A percentile compares a stretch with the other conserved stretches of the same genome.
phyloP scores from a whole-genome alignment of 2,329 filamentous ascomycete genomes.

The Aspergillus phoenicis region DNA sequence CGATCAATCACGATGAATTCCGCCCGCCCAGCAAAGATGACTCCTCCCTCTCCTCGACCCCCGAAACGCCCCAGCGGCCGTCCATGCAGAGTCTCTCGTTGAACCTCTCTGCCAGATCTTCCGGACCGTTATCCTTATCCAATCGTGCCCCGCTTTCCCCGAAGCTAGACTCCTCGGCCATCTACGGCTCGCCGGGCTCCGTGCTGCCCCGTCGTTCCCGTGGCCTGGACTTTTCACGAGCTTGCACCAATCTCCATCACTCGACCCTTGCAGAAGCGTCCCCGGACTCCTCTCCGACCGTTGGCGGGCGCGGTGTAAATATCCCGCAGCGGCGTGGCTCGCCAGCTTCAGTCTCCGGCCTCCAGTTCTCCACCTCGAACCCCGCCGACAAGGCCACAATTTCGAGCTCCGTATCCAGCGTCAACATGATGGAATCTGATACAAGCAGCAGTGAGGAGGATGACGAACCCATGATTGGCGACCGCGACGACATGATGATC shows the following conservation, averaged over 20 bases:
- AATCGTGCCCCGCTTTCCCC: constrained; percentile 75
- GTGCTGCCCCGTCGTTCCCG: constrained; percentile 86
- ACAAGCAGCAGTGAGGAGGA: constrained; percentile 71
- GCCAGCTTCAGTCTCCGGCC: constrained; percentile 60
- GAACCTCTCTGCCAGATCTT: constrained; percentile 63
- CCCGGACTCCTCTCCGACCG: constrained; percentile 86
- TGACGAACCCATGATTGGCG: constrained; percentile 63
- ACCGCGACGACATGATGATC: constrained; percentile 75
- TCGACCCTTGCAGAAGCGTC: constrained; percentile 90
- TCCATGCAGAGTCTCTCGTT: constrained; percentile 69
- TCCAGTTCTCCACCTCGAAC: constrained; percentile 71
- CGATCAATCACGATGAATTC: constrained; percentile 59
- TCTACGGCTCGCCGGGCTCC: constrained; percentile 83
- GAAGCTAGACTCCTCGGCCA: constrained; percentile 80
- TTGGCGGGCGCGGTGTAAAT: constrained; percentile 67
- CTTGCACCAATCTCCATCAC: constrained; percentile 92
- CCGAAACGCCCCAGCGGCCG: constrained; percentile 73
- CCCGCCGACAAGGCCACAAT: constrained; percentile 70
- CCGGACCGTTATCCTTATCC: constrained; percentile 53
- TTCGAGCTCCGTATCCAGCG: constrained; percentile 80
- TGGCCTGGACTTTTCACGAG: constrained; percentile 88
- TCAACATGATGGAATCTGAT: constrained; percentile 77
- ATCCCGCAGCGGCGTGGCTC: constrained; percentile 63
- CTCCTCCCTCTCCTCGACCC: constrained; percentile 56
- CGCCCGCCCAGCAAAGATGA: constrained; percentile 68